Conservation (phyloP, 352 stramenopile genomes). For the Phytophthora hybrid region DNA sequence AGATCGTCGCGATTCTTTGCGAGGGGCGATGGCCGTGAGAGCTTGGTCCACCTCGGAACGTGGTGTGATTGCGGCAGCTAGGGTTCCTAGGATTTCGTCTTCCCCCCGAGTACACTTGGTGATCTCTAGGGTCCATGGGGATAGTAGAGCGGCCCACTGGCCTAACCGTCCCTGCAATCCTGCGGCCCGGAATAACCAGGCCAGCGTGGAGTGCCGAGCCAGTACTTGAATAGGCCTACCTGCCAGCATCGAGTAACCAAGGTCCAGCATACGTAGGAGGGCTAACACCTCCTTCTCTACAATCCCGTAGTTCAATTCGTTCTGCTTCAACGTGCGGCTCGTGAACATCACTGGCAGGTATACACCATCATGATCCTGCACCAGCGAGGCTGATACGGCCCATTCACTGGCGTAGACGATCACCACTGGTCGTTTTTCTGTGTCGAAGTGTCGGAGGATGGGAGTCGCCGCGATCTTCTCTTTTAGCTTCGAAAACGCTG, state of each 20-base stretch:
- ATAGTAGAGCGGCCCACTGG: conserved; percentile 6
- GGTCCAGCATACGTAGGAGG: neutral
- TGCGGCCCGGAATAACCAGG: neutral
- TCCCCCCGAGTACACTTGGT: conserved; percentile 16
- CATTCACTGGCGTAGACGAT: no score
- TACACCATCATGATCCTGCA: neutral
- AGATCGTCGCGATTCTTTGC: neutral
- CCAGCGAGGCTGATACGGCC: neutral
- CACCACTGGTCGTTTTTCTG: no score
- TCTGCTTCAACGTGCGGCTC: neutral
- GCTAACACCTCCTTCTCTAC: neutral
- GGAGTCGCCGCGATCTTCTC: neutral
- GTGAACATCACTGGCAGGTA: neutral
- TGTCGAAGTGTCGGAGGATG: neutral
- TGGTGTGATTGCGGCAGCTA: neutral
- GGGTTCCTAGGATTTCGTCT: conserved; percentile 16
- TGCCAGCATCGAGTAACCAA: neutral
- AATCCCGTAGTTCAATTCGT: neutral
- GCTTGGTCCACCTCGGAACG: conserved; percentile 5
- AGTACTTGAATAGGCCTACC: no score
- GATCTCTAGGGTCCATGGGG: neutral
- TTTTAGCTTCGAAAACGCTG: no score
- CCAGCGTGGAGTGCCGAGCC: conserved; percentile 6
- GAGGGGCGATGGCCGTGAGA: neutral
- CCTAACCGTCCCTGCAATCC: neutral